phyloP scores from a whole-genome alignment of 2,329 filamentous ascomycete genomes.

The Arthroderma sp. region DNA sequence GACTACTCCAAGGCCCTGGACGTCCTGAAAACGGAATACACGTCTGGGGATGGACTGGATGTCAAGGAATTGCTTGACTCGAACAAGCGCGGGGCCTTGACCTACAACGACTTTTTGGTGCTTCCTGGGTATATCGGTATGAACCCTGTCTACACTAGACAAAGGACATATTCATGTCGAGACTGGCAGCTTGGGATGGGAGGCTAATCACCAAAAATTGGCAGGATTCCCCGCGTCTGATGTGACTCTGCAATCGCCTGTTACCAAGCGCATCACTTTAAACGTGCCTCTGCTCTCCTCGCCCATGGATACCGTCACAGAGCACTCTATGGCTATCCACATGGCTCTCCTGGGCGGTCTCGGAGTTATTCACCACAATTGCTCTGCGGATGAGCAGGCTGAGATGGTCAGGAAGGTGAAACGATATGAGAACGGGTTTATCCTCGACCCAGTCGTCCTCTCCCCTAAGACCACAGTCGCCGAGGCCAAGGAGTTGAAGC shows the following conservation, averaged over 20 bases:
- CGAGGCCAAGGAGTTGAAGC: constrained; percentile 84
- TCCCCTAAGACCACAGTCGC: constrained; percentile 75
- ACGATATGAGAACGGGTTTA: constrained; percentile 98
- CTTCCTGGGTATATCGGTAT: constrained; percentile 89
- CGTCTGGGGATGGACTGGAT: constrained; percentile 71
- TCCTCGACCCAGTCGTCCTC: constrained; percentile 88
- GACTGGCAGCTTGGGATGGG: not conserved
- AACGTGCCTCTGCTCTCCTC: constrained; percentile 97
- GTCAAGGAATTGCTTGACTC: constrained; percentile 81
- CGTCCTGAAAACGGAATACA: constrained; percentile 64
- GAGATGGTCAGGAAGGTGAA: constrained; percentile 99
- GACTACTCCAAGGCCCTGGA: constrained; percentile 68
- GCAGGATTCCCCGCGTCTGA: constrained; percentile 78
- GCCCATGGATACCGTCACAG: constrained; percentile 98
- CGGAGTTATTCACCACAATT: constrained; percentile 98
- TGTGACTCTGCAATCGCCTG: constrained; percentile 74
- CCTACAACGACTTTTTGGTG: constrained; percentile 97
- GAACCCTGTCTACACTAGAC: constrained; percentile 13
- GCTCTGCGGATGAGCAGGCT: constrained; percentile 90
- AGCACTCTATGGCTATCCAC: constrained; percentile 99
- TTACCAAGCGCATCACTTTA: constrained; percentile 89
- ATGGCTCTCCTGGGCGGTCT: constrained; percentile 48
- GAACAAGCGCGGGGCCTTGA: constrained; percentile 80
- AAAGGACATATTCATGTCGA: too few relatives aligned
- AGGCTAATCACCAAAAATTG: constrained; percentile 1